phyloP scores from a whole-genome alignment of 768 basidiomycete species.

The Russula ochroleuca region DNA sequence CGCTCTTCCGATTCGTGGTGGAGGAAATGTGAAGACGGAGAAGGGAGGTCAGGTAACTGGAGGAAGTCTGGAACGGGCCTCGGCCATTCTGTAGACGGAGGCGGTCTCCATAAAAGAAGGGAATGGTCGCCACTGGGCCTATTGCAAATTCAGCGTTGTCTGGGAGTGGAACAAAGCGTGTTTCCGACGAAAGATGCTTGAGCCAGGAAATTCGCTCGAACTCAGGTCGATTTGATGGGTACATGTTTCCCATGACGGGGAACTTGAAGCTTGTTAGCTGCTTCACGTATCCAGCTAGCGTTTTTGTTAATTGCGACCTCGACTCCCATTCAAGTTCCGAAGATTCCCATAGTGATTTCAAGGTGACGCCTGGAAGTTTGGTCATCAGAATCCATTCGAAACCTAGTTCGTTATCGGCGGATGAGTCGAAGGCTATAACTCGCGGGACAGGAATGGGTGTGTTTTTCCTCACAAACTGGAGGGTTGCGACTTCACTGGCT shows the following conservation, averaged over 20 bases:
- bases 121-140: neutral
- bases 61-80: neutral
- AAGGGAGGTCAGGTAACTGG: neutral
- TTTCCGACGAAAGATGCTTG: neutral
- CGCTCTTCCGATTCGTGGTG: neutral
- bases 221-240: neutral
- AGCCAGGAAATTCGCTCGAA: neutral
- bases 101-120: conserved; percentile 4
- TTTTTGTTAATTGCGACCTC: neutral
- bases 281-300: neutral
- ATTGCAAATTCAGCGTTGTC: neutral
- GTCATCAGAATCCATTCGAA: conserved; percentile 34
- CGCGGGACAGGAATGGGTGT: conserved; percentile 32
- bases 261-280: neutral
- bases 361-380: conserved; percentile 16
- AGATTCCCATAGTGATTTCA: neutral
- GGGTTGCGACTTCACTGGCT: conserved; percentile 34
- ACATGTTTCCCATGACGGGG: neutral
- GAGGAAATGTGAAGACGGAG: conserved; percentile 4
- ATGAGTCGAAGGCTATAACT: conserved; percentile 32
- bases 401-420: conserved; percentile 31
- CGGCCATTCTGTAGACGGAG: neutral
- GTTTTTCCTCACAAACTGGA: conserved; percentile 29
- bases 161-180: neutral
- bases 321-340: neutral